Conservation (phyloP, 1,139 yeast species). For the Eremothecium coryli region DNA sequence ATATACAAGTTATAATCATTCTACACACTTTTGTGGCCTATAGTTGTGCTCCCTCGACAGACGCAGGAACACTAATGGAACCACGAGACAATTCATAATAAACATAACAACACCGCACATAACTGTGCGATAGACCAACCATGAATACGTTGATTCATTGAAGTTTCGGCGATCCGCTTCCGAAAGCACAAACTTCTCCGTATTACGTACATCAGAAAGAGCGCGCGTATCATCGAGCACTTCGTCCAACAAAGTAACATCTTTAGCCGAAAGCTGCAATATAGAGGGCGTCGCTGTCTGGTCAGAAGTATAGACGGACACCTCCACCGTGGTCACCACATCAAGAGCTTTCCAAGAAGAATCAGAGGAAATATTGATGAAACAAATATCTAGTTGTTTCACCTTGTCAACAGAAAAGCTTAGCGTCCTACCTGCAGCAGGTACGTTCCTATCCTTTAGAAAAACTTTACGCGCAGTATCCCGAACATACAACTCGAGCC, state of each 20-base stretch:
- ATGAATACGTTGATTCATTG: constrained; percentile 10
- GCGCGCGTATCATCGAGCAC: constrained; percentile 6
- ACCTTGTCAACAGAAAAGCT: constrained; percentile 3
- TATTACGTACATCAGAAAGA: constrained; percentile 6
- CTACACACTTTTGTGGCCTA: too few species aligned
- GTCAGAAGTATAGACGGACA: constrained; percentile 8
- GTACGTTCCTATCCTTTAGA: constrained; percentile 11
- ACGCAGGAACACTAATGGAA: background rate
- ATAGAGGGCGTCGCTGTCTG: constrained; percentile 2
- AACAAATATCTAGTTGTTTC: constrained; percentile 13
- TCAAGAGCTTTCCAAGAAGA: constrained; percentile 23
- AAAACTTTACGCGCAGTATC: constrained; percentile 14
- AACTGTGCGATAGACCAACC: constrained; percentile 11
- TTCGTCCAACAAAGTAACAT: constrained; percentile 3
- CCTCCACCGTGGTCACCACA: constrained; percentile 13
- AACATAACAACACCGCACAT: constrained; percentile 8
- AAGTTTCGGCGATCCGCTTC: constrained; percentile 11
- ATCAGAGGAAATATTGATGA: constrained; percentile 19
- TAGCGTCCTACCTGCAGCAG: constrained; percentile 12
- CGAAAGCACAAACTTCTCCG: constrained; percentile 7
- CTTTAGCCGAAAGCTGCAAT: constrained; percentile 6
- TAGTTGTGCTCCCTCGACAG: background rate
- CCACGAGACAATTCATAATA: constrained; percentile 6
- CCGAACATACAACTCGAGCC: constrained; percentile 13
- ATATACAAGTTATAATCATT: too few species aligned